These are phyloP conservation scores for Schizonepeta tenuifolia DNA, from an alignment of 257 asterid species.

Conservation along the genomic window DNA sequence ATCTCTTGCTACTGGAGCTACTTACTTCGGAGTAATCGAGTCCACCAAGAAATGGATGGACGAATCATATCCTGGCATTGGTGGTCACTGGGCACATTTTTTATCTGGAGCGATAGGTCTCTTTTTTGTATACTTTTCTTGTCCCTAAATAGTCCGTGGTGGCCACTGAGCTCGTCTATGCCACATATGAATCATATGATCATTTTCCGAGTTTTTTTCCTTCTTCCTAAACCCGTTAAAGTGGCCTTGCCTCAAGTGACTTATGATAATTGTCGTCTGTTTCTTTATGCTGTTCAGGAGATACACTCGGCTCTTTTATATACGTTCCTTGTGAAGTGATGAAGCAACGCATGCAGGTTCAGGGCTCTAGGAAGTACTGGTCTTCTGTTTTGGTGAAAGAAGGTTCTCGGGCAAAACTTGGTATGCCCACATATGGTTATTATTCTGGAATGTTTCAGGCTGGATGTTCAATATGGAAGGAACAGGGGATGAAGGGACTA, in stretches of 20 bases:
- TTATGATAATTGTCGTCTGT: slow-evolving; percentile 13
- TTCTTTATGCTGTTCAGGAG: slow-evolving; percentile 54
- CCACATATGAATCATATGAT: background rate
- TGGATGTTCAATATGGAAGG: slow-evolving; percentile 84
- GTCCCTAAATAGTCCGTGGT: background rate
- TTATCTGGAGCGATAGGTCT: slow-evolving; percentile 83
- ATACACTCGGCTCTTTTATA: slow-evolving; percentile 75
- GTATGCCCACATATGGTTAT: slow-evolving; percentile 60
- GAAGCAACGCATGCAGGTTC: slow-evolving; percentile 91
- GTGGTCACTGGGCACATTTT: slow-evolving; percentile 80
- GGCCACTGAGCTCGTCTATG: background rate
- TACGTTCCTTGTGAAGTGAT: slow-evolving; percentile 90
- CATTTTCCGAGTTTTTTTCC: background rate
- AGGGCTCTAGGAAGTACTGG: slow-evolving; percentile 82
- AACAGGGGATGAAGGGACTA: slow-evolving; percentile 75
- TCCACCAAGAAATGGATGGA: slow-evolving; percentile 86
- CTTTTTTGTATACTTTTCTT: background rate
- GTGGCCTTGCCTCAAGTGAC: slow-evolving; percentile 14
- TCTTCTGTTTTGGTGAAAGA: slow-evolving; percentile 56
- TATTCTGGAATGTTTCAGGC: slow-evolving; percentile 86
- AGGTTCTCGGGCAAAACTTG: slow-evolving; percentile 47
- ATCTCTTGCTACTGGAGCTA: slow-evolving; percentile 87
- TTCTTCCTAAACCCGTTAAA: background rate
- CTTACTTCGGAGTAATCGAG: slow-evolving; percentile 84
- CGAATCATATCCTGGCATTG: slow-evolving; percentile 57